Conservation (phyloP, 192 early-diverging fungal species). For the Backusella australiensis region DNA sequence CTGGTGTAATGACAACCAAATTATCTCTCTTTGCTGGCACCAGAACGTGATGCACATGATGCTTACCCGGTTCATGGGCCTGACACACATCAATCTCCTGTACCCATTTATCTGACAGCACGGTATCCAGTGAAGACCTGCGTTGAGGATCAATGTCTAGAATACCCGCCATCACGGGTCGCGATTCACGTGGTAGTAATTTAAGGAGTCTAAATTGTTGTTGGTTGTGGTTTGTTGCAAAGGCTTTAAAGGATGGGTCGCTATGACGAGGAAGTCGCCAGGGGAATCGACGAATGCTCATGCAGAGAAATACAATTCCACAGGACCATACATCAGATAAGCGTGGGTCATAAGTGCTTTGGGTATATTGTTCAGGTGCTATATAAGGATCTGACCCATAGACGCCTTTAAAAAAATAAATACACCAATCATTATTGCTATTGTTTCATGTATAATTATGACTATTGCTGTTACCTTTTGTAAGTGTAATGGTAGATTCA, state of each 20-base stretch:
- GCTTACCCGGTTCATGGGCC: conserved; percentile 13
- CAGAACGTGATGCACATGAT: conserved; percentile 38
- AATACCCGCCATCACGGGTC: conserved; percentile 61
- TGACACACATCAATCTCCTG: conserved; percentile 59
- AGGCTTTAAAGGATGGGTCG: conserved; percentile 63
- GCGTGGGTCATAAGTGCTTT: conserved; percentile 76
- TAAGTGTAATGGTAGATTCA: conserved; percentile 46
- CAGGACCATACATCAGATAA: conserved; percentile 86
- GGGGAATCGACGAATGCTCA: conserved; percentile 67
- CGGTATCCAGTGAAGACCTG: conserved; percentile 59
- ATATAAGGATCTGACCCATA: conserved; percentile 95
- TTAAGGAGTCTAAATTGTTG: conserved; percentile 53
- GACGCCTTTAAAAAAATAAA: conserved; percentile 56
- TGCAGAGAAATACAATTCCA: conserved; percentile 85
- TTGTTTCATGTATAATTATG: neutral
- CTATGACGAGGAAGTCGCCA: conserved; percentile 56
- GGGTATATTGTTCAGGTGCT: conserved; percentile 80
- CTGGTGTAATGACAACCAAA: conserved; percentile 28
- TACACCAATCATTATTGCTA: conserved; percentile 28
- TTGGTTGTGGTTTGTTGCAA: conserved; percentile 40
- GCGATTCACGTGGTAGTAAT: conserved; percentile 58
- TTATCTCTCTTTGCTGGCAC: conserved; percentile 12
- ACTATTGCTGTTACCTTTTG: conserved; percentile 34
- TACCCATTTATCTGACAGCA: conserved; percentile 79
- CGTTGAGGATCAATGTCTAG: conserved; percentile 58